Base-by-base conservation (phyloP, 2,329 filamentous ascomycete species). In the Coniochaeta sp. region DNA sequence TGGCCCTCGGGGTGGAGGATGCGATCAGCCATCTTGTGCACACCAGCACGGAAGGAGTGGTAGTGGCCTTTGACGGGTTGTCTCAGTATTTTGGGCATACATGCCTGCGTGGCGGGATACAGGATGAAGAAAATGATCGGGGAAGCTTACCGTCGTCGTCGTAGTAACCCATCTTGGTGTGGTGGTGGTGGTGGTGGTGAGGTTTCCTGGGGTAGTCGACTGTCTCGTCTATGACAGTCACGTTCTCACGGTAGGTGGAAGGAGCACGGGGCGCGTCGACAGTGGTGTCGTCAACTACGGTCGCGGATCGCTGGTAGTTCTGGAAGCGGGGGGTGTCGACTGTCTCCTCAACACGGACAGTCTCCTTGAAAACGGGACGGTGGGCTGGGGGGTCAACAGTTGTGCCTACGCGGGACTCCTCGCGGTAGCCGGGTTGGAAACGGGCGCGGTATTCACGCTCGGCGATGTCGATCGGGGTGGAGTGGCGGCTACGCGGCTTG, bases 391-490 rank as follows among this genome's bases (percentile, higher is more conserved):
- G 44, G 63, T 75, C 74, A 66, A 76, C 67, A 63, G 75, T 75
- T 64, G 71, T 68, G 60, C 70, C 71, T 54, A 71, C 70, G 60
- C 65, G 62, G 61, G 70, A 65, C 58, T 77, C 72, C 63, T 79
- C 73, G 60, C 66, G 66, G 73, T 78, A 78, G 71, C 71, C 74
- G 66, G 81, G 79, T 67, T 84, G 82, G 75, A 80, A 78, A 66
- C 82, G 83, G 72, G 84, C 76, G 71, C 85, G 85, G 74, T 87
- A 88, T 75, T 87, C 80, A 75, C 82, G 83, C 76, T 89, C 86
- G 71, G 83, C 83, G 66, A 82, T 73, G 76, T 89, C 86, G 73
- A 88, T 80, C 66, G 80, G 75, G 67, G 74, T 79, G 68, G 71
- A 71, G 68, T 79, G 73, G 71, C 76, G 73, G 38, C 17, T 40